A percentile compares a stretch with the other conserved stretches of the same genome.
Conservation (phyloP, 139 green algal genomes). For the Tetradesmus lagerheimii region DNA sequence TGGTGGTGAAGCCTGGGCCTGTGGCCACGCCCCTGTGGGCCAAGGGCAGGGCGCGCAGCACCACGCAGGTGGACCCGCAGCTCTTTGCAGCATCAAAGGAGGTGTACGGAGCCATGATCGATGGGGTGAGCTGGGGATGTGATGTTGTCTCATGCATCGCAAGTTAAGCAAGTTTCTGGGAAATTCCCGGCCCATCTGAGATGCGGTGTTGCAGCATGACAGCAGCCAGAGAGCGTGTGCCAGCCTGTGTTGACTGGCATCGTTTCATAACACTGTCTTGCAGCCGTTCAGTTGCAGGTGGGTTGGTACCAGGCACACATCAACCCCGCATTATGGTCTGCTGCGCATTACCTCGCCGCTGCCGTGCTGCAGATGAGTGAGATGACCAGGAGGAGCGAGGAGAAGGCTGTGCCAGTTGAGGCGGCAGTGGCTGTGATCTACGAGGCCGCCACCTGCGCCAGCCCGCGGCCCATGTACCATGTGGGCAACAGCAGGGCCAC, state of each 20-base stretch:
- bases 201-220: no score
- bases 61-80: background rate
- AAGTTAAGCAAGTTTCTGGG: no score
- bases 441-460: background rate
- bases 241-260: background rate
- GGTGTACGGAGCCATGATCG: background rate
- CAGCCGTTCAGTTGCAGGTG: no score
- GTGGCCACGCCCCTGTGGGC: constrained; percentile 34
- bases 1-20: constrained; percentile 43
- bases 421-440: background rate
- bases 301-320: no score
- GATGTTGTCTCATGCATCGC: background rate
- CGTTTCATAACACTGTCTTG: no score
- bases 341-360: background rate
- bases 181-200: no score
- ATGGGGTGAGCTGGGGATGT: background rate
- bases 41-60: constrained; percentile 22
- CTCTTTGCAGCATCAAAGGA: background rate
- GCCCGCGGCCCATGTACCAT: constrained; percentile 4
- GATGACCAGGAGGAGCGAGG: background rate
- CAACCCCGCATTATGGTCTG: background rate
- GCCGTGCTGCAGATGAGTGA: constrained; percentile 6
- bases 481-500: constrained; percentile 18
- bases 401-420: background rate
- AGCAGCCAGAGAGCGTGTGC: no score